Base-by-base conservation (phyloP, 495 filamentous ascomycete species). In the Penicilliopsis zonata region DNA sequence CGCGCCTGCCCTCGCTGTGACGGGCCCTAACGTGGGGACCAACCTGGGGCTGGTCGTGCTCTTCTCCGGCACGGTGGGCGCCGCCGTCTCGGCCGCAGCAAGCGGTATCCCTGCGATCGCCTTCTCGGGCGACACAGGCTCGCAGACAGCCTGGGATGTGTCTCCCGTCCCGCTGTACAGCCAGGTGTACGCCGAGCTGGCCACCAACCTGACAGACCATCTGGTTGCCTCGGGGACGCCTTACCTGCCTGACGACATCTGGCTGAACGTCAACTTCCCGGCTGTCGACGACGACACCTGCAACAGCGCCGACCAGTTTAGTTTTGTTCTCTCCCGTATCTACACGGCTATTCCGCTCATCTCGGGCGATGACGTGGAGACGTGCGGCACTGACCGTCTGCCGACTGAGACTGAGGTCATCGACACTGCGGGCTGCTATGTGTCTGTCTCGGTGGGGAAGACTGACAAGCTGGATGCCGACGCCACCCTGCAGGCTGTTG, bases 261-360 rank as follows among this genome's bases (percentile, higher is more conserved):
- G 64, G 63, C 59, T 82, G 28, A 81, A 80, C 36, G 74, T 81
- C 32, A 81, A 82, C 48, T 80, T 74, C 44, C 67, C 69, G 2
- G 49, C 53, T 8, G 64, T 74, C 9, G 53, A 43, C 2, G 57
- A 51, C 2, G 45, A 41, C 2, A 47, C 49, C 23, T 80, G 77
- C 46, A 53, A 46, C 2, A 49, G 43, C 4, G 43, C 60, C 0
- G 44, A 50, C 4, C 55, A 75, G 27, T 76, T 76, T 53, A 63
- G 63, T 30, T 82, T 73, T 42, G 65, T 80, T 2, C 43, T 80
- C 15, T 72, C 63, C 28, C 56, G 76, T 10, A 75, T 80, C 41
- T 63, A 72, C 35, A 36, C 55, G 5, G 69, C 70, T 0, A 12
- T 66, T 0, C 53, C 55, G n/a, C 22, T 60, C 3, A 45, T 75